Evolutionary conservation across 2,329 filamentous ascomycete genomes (phyloP).

Genomic region (Pezicula radicicola): DNA sequence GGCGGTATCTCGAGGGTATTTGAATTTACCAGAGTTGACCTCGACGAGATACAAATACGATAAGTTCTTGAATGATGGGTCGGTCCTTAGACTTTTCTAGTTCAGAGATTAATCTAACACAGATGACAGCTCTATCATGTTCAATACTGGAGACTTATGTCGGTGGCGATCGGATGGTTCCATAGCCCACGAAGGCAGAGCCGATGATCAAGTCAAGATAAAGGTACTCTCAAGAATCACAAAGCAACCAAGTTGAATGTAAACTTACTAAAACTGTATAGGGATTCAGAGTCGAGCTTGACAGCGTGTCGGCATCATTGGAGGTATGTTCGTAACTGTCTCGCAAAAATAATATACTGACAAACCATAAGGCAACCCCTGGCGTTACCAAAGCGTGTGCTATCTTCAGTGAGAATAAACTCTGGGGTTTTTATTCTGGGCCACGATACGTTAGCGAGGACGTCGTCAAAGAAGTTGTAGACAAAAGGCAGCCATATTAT

Average conservation of each 20-base stretch:
- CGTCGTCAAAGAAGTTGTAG: conserved; percentile 7
- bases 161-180: conserved; percentile 50
- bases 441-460: conserved; percentile 25
- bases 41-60: conserved; percentile 46
- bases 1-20: conserved; percentile 33
- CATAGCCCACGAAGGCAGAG: conserved; percentile 52
- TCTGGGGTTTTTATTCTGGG: conserved; percentile 48
- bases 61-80: conserved; percentile 50
- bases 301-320: conserved; percentile 50
- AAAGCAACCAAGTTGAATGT: neutral
- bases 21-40: conserved; percentile 37
- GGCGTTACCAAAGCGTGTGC: conserved; percentile 45
- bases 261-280: conserved; percentile 9
- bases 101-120: too few relatives aligned
- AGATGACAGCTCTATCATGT: conserved; percentile 52
- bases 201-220: conserved; percentile 62
- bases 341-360: neutral
- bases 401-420: conserved; percentile 42
- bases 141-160: conserved; percentile 59
- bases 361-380: conserved; percentile 15
- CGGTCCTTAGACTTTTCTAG: conserved; percentile 15
- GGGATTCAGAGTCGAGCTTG: conserved; percentile 60
- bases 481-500: conserved; percentile 47
- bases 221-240: conserved; percentile 40
- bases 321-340: conserved; percentile 29